A percentile compares a stretch with the other conserved stretches of the same genome.
Evolutionary conservation across 2,329 filamentous ascomycete genomes (phyloP).

Genomic region (Emericellopsis cladophorae): DNA sequence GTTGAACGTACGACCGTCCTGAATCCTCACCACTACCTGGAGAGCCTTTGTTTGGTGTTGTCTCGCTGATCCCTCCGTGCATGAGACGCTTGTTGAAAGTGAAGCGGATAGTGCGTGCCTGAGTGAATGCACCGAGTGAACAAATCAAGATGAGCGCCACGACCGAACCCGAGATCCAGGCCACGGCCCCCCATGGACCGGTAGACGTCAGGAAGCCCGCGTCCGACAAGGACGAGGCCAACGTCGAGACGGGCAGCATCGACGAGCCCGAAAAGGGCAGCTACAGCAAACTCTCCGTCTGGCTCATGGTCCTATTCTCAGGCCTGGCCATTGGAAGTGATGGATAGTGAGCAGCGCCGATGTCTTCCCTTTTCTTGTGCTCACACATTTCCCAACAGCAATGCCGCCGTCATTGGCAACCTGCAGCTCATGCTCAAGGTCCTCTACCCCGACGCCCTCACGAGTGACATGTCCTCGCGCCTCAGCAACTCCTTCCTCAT

Average conservation of each 20-base stretch:
- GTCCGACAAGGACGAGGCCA: conserved; percentile 3
- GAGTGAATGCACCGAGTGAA: too few relatives aligned
- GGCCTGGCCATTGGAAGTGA: conserved; percentile 32
- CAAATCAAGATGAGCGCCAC: background rate
- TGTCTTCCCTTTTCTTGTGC: background rate
- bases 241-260: conserved; percentile 8
- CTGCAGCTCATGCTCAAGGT: conserved; percentile 24
- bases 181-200: background rate
- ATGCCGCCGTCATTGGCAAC: conserved; percentile 30
- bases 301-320: conserved; percentile 29
- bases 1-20: too few relatives aligned
- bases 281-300: conserved; percentile 26
- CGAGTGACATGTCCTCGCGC: conserved; percentile 30
- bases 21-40: too few relatives aligned
- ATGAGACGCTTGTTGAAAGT: too few relatives aligned
- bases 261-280: conserved; percentile 9
- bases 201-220: background rate
- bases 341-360: conserved; percentile 18
- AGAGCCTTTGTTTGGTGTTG: background rate
- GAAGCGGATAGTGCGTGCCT: too few relatives aligned
- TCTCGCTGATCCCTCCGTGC: background rate
- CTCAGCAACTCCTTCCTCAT: conserved; percentile 43
- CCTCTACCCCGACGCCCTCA: conserved; percentile 28
- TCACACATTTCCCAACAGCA: conserved; percentile 11
- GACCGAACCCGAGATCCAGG: background rate